Evolutionary conservation across 2,329 filamentous ascomycete species (phyloP), one percentile per base, ranked within the genome.

Genomic region (Pseudogymnoascus sp.): DNA sequence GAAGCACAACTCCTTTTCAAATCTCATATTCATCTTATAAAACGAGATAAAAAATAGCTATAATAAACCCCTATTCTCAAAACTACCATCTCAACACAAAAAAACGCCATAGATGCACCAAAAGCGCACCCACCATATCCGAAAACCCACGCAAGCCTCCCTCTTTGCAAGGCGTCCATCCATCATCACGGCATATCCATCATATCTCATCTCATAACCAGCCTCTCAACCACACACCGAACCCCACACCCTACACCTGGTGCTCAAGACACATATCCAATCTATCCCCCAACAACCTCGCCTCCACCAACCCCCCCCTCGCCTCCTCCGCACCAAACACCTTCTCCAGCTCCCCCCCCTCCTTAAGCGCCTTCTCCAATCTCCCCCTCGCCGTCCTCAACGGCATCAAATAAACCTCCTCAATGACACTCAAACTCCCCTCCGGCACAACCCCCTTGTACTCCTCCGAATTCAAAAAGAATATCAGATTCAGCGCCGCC

Each of bases 401-500:
- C 2, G 85, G 85, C 62, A 80, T 77, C 1, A 83, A 76, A 70
- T 84, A 87, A 31, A 84, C 76, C 68, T 84, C 79, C 70, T 83
- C 80, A 21, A 87, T 80, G 0, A 83, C 80, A 7, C 79, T 77
- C 0, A 79, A 78, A 80, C 86, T 84, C 0, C 82, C 82, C 1
- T 74, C 74, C 1, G 85, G 84, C 8, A 84, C 77, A 5, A 85
- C 70, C 50, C 79, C 73, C 62, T 72, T 74, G 70, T 78, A 80
- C 18, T 73, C 74, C 37, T 75, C 72, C 6, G 78, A 76, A 3
- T 75, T 74, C 68, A 82, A 80, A 18, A 86, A 73, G 67, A 86
- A 83, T 61, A 83, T 78, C 6, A 81, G 79, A 68, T 87, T 87
- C 64, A 81, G 80, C 0, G 81, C 81, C 67, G 86, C 83, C 65